phyloP scores from a whole-genome alignment of 2,329 filamentous ascomycete genomes.

The Botrytis cinerea region DNA sequence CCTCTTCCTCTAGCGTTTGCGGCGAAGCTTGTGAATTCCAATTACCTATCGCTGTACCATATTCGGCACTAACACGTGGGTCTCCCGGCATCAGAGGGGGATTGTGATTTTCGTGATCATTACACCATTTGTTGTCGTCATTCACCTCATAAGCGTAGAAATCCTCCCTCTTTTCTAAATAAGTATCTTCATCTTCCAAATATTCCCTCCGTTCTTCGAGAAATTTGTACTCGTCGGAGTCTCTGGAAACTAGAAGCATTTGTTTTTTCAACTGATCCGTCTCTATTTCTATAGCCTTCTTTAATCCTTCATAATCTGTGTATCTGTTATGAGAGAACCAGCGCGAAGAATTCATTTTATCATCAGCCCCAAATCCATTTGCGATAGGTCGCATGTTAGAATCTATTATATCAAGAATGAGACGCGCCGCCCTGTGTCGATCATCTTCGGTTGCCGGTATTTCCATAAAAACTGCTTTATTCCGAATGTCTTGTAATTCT shows the following conservation, averaged over 20 bases:
- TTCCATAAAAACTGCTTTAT: not conserved
- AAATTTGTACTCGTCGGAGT: not conserved
- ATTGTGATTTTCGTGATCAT: not conserved
- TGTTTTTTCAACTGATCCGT: not conserved
- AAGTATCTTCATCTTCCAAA: not conserved
- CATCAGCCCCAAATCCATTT: not conserved
- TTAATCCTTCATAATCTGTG: not conserved
- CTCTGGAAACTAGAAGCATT: not conserved
- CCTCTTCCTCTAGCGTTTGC: not conserved
- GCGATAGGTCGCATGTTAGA: not conserved
- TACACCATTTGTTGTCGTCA: not conserved
- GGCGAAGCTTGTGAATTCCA: not conserved
- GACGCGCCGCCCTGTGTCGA: not conserved
- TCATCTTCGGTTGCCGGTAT: not conserved
- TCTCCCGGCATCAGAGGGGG: not conserved
- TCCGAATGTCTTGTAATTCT: not conserved
- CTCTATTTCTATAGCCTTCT: not conserved
- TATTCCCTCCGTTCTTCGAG: not conserved
- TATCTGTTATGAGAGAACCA: not conserved
- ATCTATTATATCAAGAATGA: not conserved
- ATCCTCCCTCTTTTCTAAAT: not conserved
- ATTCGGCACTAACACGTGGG: not conserved
- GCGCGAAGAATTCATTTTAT: not conserved
- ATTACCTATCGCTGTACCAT: not conserved
- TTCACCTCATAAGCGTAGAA: not conserved